A percentile compares a stretch with the other conserved stretches of the same genome.
Conservation (phyloP, 257 asterid species). For the Fraxinus americana region DNA sequence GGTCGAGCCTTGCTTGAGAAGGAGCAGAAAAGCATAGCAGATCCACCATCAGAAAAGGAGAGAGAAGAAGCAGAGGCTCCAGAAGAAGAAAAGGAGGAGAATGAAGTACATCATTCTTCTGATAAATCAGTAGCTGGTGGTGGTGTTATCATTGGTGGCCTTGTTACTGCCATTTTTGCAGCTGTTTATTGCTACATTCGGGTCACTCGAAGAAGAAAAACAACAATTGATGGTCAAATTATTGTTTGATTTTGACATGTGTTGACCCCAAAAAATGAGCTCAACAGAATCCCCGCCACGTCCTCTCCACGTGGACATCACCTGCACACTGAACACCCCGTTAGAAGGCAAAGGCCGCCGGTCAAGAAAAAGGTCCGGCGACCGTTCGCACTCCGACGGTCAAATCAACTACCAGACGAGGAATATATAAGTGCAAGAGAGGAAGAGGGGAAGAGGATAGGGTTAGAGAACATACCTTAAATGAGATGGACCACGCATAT, state of each 20-base stretch:
- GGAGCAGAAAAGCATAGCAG: constrained; percentile 34
- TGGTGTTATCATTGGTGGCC: constrained; percentile 78
- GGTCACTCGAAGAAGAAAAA: constrained; percentile 47
- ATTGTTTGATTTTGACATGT: neutral
- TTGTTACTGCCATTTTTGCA: constrained; percentile 65
- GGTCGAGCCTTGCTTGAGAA: constrained; percentile 7
- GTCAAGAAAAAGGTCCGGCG: too few species aligned
- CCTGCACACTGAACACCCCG: too few species aligned
- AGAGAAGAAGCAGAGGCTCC: constrained; percentile 48
- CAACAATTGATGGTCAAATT: neutral
- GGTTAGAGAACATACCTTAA: too few species aligned
- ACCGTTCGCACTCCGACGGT: too few species aligned
- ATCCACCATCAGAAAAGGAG: constrained; percentile 40
- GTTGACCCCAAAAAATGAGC: too few species aligned
- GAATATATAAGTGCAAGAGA: too few species aligned
- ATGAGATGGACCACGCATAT: too few species aligned
- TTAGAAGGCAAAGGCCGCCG: too few species aligned
- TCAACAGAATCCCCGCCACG: too few species aligned
- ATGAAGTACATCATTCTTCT: constrained; percentile 43
- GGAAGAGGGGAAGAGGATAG: too few species aligned
- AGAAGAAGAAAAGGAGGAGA: constrained; percentile 34
- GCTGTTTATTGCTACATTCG: constrained; percentile 76
- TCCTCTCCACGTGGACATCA: too few species aligned
- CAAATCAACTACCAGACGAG: too few species aligned
- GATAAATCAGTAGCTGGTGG: constrained; percentile 68